These are phyloP conservation scores for Penicillium sp. DNA, from an alignment of 2,329 filamentous ascomycete species.

Conservation along the genomic window DNA sequence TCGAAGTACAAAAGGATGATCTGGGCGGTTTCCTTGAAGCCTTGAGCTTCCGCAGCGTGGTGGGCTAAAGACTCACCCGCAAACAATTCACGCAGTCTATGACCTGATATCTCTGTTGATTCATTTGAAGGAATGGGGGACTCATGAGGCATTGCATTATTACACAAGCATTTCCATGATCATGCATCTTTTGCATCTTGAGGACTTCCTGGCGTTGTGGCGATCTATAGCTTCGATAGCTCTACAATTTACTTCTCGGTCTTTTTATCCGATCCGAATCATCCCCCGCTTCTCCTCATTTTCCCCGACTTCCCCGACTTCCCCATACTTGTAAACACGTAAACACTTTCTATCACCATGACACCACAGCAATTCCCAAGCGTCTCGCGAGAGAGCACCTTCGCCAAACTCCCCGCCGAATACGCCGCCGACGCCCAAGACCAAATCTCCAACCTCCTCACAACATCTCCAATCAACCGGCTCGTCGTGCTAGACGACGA, in stretches of 20 bases:
- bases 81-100: slow-evolving; percentile 23
- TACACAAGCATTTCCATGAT: slow-evolving; percentile 6
- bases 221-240: slow-evolving; percentile 5
- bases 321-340: background rate
- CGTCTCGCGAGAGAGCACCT: slow-evolving; percentile 24
- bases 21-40: slow-evolving; percentile 84
- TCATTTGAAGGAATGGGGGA: slow-evolving; percentile 8
- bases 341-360: slow-evolving; percentile 12
- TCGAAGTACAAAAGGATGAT: slow-evolving; percentile 97
- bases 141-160: slow-evolving; percentile 15
- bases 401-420: slow-evolving; percentile 28
- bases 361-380: slow-evolving; percentile 20
- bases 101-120: slow-evolving; percentile 19
- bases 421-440: slow-evolving; percentile 29
- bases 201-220: slow-evolving; percentile 22
- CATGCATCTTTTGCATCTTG: slow-evolving; percentile 21
- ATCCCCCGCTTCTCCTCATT: slow-evolving; percentile 16
- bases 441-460: slow-evolving; percentile 28
- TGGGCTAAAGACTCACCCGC: slow-evolving; percentile 43
- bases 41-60: slow-evolving; percentile 84
- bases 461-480: slow-evolving; percentile 25
- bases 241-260: slow-evolving; percentile 16
- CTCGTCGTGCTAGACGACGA: slow-evolving; percentile 50
- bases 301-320: background rate
- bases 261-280: slow-evolving; percentile 17